Percentiles rank a stretch among this genome's conserved stretches.
Evolutionary conservation across 73 alveolate genomes (phyloP).

Genomic region (Paramecium caudatum): DNA sequence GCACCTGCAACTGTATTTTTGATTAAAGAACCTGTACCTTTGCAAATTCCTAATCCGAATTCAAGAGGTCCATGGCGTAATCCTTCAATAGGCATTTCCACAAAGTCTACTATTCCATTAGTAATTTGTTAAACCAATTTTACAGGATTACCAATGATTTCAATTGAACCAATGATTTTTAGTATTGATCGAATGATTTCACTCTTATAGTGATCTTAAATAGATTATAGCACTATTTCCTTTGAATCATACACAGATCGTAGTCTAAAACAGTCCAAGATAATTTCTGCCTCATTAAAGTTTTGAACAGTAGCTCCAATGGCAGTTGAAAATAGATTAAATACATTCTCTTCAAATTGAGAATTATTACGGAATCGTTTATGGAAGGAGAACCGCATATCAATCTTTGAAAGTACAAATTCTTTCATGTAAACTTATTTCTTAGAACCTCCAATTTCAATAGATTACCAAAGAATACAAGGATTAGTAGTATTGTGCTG

Average conservation of each 20-base stretch:
- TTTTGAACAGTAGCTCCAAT: conserved; percentile 87
- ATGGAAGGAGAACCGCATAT: conserved; percentile 67
- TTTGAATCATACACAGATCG: conserved; percentile 80
- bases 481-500: neutral
- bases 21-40: conserved; percentile 94
- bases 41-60: conserved; percentile 93
- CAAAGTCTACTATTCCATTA: conserved; percentile 96
- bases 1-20: conserved; percentile 97
- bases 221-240: conserved; percentile 76
- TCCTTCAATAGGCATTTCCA: conserved; percentile 96
- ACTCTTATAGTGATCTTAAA: conserved; percentile 82
- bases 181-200: conserved; percentile 79
- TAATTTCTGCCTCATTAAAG: conserved; percentile 89
- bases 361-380: conserved; percentile 47
- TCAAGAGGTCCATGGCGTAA: conserved; percentile 89
- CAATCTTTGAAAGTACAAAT: conserved; percentile 60
- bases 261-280: conserved; percentile 82
- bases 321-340: conserved; percentile 80
- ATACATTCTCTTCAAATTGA: conserved; percentile 78
- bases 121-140: conserved; percentile 90
- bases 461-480: conserved; percentile 62
- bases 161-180: conserved; percentile 86
- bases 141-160: conserved; percentile 97
- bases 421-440: conserved; percentile 63
- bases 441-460: conserved; percentile 59